A percentile compares a stretch with the other conserved stretches of the same genome.
Evolutionary conservation across 164 flowering plant genomes (phyloP).

Genomic region (Macadamia tetraphylla): DNA sequence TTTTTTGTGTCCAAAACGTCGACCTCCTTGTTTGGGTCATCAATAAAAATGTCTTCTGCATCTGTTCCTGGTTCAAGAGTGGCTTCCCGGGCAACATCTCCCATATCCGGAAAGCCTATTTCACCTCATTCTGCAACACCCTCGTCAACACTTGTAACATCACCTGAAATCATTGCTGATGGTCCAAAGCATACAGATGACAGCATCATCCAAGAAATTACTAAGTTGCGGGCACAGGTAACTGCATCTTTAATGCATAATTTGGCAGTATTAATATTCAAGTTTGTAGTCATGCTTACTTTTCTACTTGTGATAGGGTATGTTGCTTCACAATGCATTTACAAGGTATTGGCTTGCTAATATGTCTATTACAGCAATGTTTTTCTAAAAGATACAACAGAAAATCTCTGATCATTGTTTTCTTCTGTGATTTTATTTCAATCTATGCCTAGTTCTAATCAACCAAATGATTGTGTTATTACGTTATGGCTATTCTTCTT

Average conservation of each 20-base stretch:
- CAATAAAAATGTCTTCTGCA: conserved; percentile 33
- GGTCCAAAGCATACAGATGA: conserved; percentile 40
- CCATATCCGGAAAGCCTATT: conserved; percentile 41
- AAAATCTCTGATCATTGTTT: too few relatives aligned
- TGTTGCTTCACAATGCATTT: neutral
- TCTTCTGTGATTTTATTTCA: too few relatives aligned
- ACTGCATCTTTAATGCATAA: conserved; percentile 1
- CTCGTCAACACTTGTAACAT: conserved; percentile 13
- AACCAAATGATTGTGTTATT: too few relatives aligned
- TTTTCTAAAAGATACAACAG: too few relatives aligned
- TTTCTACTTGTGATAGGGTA: too few relatives aligned
- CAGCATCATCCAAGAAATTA: conserved; percentile 48
- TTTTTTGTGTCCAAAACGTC: conserved; percentile 31
- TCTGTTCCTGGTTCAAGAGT: conserved; percentile 53
- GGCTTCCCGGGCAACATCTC: conserved; percentile 55
- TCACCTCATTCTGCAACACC: conserved; percentile 37
- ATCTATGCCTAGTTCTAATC: too few relatives aligned
- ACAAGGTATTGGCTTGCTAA: neutral
- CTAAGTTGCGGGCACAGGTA: conserved; percentile 62
- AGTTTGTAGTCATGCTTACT: too few relatives aligned
- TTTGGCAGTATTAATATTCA: too few relatives aligned
- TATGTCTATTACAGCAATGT: neutral
- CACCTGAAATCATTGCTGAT: conserved; percentile 29
- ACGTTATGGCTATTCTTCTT: too few relatives aligned
- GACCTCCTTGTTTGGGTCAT: conserved; percentile 20